Evolutionary conservation across 768 basidiomycete genomes (phyloP).

Genomic region (Dioszegia crocea): DNA sequence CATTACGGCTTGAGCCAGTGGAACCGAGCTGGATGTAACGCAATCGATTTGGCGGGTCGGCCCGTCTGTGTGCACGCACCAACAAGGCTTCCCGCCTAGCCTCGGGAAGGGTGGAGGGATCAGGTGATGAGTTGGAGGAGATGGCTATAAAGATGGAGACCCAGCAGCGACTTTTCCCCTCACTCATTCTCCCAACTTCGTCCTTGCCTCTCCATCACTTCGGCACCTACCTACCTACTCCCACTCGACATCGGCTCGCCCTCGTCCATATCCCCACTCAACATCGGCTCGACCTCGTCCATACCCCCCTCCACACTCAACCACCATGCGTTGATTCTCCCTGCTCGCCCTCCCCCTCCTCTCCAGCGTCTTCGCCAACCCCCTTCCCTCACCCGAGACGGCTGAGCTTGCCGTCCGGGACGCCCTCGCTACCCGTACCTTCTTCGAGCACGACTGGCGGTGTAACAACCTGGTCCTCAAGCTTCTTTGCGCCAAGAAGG

Average conservation of each 20-base stretch:
- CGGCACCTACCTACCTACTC: not conserved
- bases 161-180: too few species aligned
- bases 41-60: too few species aligned
- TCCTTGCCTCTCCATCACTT: too few species aligned
- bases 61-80: too few species aligned
- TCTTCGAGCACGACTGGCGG: conserved; percentile 11
- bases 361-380: conserved; percentile 13
- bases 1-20: too few species aligned
- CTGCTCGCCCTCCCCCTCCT: conserved; percentile 8
- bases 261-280: not conserved
- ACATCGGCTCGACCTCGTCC: not conserved
- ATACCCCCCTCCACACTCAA: not conserved
- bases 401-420: conserved; percentile 12
- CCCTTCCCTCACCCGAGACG: conserved; percentile 32
- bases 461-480: not conserved
- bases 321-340: not conserved
- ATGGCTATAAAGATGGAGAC: too few species aligned
- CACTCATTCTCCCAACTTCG: too few species aligned
- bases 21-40: too few species aligned
- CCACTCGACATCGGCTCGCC: not conserved
- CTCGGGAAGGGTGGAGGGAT: too few species aligned
- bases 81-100: too few species aligned
- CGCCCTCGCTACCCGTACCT: conserved; percentile 3
- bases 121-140: too few species aligned
- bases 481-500: not conserved